These are phyloP conservation scores for Dioszegia crocea DNA, from an alignment of 768 basidiomycete genomes.

Conservation along the genomic window DNA sequence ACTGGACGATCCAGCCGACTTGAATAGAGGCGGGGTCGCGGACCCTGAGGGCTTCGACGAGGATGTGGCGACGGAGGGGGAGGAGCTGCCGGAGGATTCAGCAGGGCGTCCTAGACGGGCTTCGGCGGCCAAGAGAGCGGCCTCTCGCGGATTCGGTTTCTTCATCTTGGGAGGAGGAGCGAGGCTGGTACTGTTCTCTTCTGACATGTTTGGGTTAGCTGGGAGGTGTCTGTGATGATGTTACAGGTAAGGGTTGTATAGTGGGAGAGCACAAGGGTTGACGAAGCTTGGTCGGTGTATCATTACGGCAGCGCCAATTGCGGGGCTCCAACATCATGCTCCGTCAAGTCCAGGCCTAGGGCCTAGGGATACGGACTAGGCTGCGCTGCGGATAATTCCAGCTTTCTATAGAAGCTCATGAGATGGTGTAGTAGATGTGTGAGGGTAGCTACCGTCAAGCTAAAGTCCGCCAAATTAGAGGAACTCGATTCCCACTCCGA, in stretches of 20 bases:
- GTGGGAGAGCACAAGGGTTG: not conserved
- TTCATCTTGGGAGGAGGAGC: not conserved
- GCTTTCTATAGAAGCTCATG: no score
- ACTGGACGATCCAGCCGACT: not conserved
- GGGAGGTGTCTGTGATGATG: not conserved
- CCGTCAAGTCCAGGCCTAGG: no score
- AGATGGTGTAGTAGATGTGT: not conserved
- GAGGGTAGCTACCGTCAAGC: not conserved
- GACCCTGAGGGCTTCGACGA: not conserved
- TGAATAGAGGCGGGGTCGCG: not conserved
- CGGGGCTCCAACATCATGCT: no score
- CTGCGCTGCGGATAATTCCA: no score
- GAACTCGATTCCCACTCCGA: slow-evolving; percentile 48
- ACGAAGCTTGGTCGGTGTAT: not conserved
- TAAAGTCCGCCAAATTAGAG: slow-evolving; percentile 6
- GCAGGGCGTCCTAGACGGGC: slow-evolving; percentile 13
- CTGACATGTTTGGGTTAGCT: not conserved
- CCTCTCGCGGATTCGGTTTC: slow-evolving; percentile 11
- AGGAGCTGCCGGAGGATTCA: not conserved
- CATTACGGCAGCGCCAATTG: no score
- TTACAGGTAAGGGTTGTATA: not conserved
- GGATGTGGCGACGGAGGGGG: not conserved
- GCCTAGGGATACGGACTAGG: no score
- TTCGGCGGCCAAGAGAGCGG: slow-evolving; percentile 30
- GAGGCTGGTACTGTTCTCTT: not conserved